Conservation (phyloP, 768 basidiomycete genomes). For the Suillus placidus region DNA sequence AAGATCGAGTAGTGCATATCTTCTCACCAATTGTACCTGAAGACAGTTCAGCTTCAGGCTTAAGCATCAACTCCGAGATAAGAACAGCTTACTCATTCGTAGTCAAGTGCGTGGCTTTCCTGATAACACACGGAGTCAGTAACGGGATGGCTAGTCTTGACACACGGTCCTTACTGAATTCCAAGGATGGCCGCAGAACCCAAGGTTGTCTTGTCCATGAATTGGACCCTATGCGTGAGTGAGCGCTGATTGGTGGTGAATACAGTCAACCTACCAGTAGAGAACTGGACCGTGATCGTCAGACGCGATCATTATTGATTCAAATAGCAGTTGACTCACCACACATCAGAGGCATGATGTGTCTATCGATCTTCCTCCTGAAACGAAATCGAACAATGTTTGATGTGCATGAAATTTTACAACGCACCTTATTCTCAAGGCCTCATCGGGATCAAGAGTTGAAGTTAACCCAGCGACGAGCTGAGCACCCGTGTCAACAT, state of each 20-base stretch:
- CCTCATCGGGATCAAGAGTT: constrained; percentile 51
- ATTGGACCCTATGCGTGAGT: constrained; percentile 54
- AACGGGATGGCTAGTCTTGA: not conserved
- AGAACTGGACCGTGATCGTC: constrained; percentile 37
- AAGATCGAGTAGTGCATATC: not conserved
- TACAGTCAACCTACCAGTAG: constrained; percentile 43
- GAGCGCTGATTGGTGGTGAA: not conserved
- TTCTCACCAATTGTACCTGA: constrained; percentile 9
- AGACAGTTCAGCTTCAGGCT: not conserved
- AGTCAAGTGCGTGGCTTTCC: constrained; percentile 58
- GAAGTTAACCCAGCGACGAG: constrained; percentile 45
- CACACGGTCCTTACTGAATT: constrained; percentile 47
- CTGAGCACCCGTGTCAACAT: constrained; percentile 61
- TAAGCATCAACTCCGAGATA: not conserved
- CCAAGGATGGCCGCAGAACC: constrained; percentile 66
- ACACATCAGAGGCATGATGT: constrained; percentile 67
- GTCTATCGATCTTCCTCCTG: constrained; percentile 60
- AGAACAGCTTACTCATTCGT: constrained; percentile 53
- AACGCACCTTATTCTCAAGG: constrained; percentile 47
- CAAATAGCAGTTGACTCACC: constrained; percentile 40
- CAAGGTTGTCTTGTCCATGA: constrained; percentile 71
- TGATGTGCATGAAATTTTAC: not conserved
- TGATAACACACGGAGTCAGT: constrained; percentile 24
- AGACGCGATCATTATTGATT: not conserved
- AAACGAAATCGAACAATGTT: not conserved